A percentile compares a stretch with the other conserved stretches of the same genome.
Conservation (phyloP, 176 grass and related monocot species). For the Carex littledalei region DNA sequence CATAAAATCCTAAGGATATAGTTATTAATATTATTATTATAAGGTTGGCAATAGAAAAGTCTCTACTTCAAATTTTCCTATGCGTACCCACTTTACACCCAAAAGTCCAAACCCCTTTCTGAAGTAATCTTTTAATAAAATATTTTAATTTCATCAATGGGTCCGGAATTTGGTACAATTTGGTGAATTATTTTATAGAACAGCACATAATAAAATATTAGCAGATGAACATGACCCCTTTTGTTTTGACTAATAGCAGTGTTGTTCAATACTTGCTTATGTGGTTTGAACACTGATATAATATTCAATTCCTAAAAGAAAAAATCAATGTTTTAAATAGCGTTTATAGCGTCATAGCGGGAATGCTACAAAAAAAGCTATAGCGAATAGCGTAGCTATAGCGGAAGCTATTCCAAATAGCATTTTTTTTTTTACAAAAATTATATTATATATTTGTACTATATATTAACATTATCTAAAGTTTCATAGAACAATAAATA, state of each 20-base stretch:
- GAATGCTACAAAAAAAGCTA: too few relatives aligned
- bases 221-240: conserved; percentile 11
- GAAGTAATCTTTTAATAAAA: neutral
- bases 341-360: too few relatives aligned
- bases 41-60: neutral
- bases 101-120: neutral
- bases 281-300: conserved; percentile 10
- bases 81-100: neutral
- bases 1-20: neutral
- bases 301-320: neutral
- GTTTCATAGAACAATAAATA: too few relatives aligned
- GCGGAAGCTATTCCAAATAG: too few relatives aligned
- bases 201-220: neutral
- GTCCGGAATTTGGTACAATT: neutral
- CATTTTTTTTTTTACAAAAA: too few relatives aligned
- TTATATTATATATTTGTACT: too few relatives aligned
- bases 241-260: conserved; percentile 26
- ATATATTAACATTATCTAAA: too few relatives aligned
- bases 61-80: neutral
- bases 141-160: neutral
- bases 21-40: neutral
- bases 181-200: neutral
- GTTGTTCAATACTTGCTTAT: conserved; percentile 15
- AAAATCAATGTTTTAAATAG: too few relatives aligned
- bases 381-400: too few relatives aligned